phyloP scores from a whole-genome alignment of 352 stramenopile genomes.

The Pythium aphanidermatum region DNA sequence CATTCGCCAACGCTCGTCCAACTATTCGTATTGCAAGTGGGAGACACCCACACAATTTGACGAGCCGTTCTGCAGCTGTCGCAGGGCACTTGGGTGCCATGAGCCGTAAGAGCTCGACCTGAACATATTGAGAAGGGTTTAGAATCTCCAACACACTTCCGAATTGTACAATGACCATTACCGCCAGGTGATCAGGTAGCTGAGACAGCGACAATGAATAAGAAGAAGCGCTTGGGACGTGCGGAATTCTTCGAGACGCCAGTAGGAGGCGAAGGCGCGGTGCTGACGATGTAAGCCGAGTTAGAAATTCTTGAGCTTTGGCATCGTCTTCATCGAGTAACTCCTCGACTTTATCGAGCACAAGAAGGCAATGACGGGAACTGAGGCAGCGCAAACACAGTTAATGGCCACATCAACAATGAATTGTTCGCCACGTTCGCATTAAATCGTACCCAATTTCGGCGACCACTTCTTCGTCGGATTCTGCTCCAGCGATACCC shows the following conservation, averaged over 20 bases:
- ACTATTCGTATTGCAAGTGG: slow-evolving; percentile 74
- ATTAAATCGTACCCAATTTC: slow-evolving; percentile 36
- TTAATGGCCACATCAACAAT: not conserved
- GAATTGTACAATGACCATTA: no score
- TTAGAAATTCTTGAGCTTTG: slow-evolving; percentile 59
- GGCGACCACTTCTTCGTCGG: slow-evolving; percentile 70
- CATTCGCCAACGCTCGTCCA: slow-evolving; percentile 65
- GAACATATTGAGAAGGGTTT: no score
- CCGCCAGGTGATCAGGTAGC: slow-evolving; percentile 55
- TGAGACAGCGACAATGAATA: slow-evolving; percentile 73
- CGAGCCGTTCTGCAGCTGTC: slow-evolving; percentile 48
- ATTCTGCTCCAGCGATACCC: slow-evolving; percentile 63
- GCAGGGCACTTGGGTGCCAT: slow-evolving; percentile 49
- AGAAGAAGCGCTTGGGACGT: slow-evolving; percentile 66
- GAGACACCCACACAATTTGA: slow-evolving; percentile 62
- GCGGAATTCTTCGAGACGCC: slow-evolving; percentile 60
- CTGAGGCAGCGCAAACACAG: slow-evolving; percentile 13
- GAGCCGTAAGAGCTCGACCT: slow-evolving; percentile 65
- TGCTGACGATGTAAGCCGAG: slow-evolving; percentile 54
- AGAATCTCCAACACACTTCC: not conserved
- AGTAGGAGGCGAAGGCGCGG: slow-evolving; percentile 63
- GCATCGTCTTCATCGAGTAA: slow-evolving; percentile 68
- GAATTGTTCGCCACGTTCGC: not conserved
- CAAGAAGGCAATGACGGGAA: slow-evolving; percentile 61
- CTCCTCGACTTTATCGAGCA: slow-evolving; percentile 77